Evolutionary conservation across 2,329 filamentous ascomycete genomes (phyloP).

Genomic region (Xylariaceae sp.): DNA sequence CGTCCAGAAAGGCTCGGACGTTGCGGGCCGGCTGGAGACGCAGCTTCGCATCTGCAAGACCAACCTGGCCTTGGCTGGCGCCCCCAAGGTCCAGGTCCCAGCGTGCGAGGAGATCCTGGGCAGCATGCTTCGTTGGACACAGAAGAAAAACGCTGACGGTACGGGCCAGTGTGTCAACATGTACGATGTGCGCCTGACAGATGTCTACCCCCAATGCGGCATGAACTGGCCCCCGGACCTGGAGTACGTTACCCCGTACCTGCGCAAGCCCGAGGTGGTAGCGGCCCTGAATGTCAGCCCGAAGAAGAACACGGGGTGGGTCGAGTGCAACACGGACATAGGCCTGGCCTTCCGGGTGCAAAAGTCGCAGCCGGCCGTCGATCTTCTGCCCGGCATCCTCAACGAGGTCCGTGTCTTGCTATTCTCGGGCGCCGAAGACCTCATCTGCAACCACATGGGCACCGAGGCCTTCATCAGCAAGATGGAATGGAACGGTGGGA

Average conservation of each 20-base stretch:
- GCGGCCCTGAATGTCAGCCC: conserved; percentile 75
- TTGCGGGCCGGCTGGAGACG: conserved; percentile 60
- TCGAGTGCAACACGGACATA: conserved; percentile 80
- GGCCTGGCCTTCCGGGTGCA: conserved; percentile 62
- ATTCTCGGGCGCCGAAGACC: conserved; percentile 88
- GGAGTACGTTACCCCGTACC: conserved; percentile 69
- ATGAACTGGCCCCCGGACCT: conserved; percentile 98
- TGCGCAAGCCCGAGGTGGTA: conserved; percentile 74
- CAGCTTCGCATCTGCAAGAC: conserved; percentile 65
- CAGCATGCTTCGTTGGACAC: conserved; percentile 63
- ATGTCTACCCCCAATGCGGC: conserved; percentile 77
- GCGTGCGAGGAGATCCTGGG: conserved; percentile 75
- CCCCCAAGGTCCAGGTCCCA: conserved; percentile 58
- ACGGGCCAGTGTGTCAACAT: conserved; percentile 74
- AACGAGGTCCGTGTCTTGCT: conserved; percentile 73
- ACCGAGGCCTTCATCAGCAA: conserved; percentile 88
- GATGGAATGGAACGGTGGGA: conserved; percentile 86
- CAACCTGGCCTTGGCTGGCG: conserved; percentile 45
- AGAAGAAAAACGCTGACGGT: conserved; percentile 43
- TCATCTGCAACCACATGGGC: conserved; percentile 96
- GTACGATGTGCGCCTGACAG: conserved; percentile 88
- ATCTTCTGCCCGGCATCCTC: conserved; percentile 72
- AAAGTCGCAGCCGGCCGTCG: conserved; percentile 67
- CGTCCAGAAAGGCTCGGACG: conserved; percentile 59
- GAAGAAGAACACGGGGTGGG: conserved; percentile 83